Conservation (phyloP, 495 filamentous ascomycete genomes). For the Rostrohypoxylon terebratum region DNA sequence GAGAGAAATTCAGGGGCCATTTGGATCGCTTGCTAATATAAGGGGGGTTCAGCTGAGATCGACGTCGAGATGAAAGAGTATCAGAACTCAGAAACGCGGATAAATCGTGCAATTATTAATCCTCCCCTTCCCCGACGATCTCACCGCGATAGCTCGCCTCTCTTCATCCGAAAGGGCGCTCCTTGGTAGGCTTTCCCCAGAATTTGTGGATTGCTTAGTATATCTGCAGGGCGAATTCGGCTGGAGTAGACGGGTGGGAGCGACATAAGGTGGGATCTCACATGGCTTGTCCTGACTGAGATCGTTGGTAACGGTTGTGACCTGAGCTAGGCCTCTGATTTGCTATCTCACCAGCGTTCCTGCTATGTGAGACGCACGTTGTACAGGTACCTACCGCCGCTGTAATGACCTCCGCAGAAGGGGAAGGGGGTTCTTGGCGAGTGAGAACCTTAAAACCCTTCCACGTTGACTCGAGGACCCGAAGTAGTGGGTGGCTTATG, state of each 20-base stretch:
- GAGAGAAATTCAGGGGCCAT: conserved; percentile 18
- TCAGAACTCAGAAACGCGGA: conserved; percentile 27
- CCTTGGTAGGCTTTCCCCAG: conserved; percentile 5
- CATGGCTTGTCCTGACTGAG: conserved; percentile 37
- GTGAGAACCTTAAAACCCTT: conserved; percentile 46
- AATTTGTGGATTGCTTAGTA: not conserved
- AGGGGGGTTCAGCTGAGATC: conserved; percentile 25
- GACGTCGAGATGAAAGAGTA: conserved; percentile 15
- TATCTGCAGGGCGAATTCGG: conserved; percentile 20
- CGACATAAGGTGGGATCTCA: conserved; percentile 42
- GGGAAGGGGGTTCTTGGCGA: conserved; percentile 38
- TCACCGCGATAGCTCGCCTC: conserved; percentile 9
- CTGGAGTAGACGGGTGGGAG: conserved; percentile 23
- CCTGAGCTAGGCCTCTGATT: conserved; percentile 37
- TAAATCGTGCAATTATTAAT: conserved; percentile 11
- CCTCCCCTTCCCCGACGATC: not conserved
- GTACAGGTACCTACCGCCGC: conserved; percentile 44
- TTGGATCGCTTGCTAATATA: conserved; percentile 25
- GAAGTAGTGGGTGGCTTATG: conserved; percentile 46
- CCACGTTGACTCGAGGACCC: conserved; percentile 42
- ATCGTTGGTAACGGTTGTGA: conserved; percentile 47
- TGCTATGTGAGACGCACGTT: conserved; percentile 33
- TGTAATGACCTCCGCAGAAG: conserved; percentile 40
- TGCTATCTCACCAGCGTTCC: conserved; percentile 21
- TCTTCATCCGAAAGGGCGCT: conserved; percentile 3